These are phyloP conservation scores for Heliamphora pulchella DNA, from an alignment of 179 eudicot species.

Conservation along the genomic window DNA sequence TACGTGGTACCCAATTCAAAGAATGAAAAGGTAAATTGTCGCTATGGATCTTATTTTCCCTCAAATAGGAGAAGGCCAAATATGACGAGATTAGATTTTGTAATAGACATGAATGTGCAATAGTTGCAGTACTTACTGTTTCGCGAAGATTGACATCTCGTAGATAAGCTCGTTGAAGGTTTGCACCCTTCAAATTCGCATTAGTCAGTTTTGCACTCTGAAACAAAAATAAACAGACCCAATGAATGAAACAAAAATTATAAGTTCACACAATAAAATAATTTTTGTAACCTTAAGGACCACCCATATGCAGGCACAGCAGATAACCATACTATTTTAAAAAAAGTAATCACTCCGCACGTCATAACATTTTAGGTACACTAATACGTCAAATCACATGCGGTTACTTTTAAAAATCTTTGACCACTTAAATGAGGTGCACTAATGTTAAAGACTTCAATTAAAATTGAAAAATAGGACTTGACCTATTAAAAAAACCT, in stretches of 20 bases:
- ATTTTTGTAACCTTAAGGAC: background rate
- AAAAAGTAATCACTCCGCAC: too few relatives aligned
- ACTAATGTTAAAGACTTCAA: too few relatives aligned
- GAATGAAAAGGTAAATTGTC: background rate
- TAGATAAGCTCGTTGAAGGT: conserved; percentile 90
- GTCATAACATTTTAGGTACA: too few relatives aligned
- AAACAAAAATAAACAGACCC: conserved; percentile 19
- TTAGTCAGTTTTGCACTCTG: conserved; percentile 79
- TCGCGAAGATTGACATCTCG: conserved; percentile 84
- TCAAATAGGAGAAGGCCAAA: background rate
- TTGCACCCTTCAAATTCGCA: conserved; percentile 83
- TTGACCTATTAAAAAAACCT: too few relatives aligned
- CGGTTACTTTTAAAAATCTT: too few relatives aligned
- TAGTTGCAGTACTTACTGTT: conserved; percentile 47
- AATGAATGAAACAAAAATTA: conserved; percentile 8
- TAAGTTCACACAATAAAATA: background rate
- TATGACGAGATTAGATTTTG: background rate
- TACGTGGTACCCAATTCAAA: background rate
- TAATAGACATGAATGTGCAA: background rate
- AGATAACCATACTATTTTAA: background rate
- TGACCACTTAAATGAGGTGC: too few relatives aligned
- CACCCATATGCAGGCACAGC: background rate
- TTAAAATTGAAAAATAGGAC: too few relatives aligned
- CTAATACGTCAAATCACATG: too few relatives aligned
- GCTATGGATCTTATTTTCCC: background rate